Evolutionary conservation across 75 land plant genomes (phyloP).

Genomic region (Picea glauca): DNA sequence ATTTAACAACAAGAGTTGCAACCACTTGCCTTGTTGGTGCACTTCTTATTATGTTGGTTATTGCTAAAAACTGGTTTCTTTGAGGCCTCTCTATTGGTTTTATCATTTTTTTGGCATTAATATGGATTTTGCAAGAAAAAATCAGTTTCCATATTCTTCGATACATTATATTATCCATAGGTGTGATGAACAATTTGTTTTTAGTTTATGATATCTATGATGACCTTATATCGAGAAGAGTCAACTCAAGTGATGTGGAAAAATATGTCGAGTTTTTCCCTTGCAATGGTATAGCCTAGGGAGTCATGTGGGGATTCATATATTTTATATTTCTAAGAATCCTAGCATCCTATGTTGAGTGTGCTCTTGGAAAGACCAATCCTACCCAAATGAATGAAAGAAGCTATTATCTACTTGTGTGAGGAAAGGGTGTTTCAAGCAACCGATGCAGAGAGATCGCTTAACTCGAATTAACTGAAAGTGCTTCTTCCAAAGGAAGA

Average conservation of each 20-base stretch:
- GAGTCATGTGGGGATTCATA: conserved; percentile 92
- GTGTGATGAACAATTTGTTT: conserved; percentile 98
- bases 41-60: conserved; percentile 72
- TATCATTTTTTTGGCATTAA: conserved; percentile 67
- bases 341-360: too few relatives aligned
- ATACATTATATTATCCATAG: conserved; percentile 87
- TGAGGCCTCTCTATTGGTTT: conserved; percentile 96
- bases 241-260: conserved; percentile 96
- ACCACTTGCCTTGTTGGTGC: conserved; percentile 74
- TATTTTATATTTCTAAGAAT: conserved; percentile 79
- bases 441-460: too few relatives aligned
- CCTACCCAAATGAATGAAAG: too few relatives aligned
- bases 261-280: conserved; percentile 91
- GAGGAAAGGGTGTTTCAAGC: too few relatives aligned
- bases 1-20: conserved; percentile 77
- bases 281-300: conserved; percentile 93
- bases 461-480: too few relatives aligned
- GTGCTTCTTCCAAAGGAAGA: too few relatives aligned
- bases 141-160: conserved; percentile 64
- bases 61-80: conserved; percentile 97
- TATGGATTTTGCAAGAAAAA: conserved; percentile 87
- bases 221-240: conserved; percentile 93
- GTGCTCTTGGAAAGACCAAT: too few relatives aligned
- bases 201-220: conserved; percentile 98
- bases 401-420: too few relatives aligned